Conservation (phyloP, 768 basidiomycete genomes). For the Daedalea quercina region DNA sequence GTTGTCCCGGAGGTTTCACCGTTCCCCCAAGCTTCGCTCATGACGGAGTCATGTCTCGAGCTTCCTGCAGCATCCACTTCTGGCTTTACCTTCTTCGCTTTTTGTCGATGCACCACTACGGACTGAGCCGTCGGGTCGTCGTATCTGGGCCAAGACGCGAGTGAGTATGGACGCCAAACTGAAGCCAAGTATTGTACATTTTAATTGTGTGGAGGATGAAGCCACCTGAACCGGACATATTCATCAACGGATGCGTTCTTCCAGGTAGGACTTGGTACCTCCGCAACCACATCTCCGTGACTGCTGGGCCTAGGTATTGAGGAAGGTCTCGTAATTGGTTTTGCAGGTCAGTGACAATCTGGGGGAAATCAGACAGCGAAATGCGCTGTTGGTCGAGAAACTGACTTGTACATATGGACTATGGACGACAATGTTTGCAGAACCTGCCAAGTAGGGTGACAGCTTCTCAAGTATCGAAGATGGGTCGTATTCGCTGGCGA, state of each 20-base stretch:
- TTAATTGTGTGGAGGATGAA: conserved; percentile 82
- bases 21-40: background rate
- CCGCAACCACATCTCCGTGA: conserved; percentile 85
- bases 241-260: conserved; percentile 94
- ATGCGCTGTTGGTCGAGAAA: background rate
- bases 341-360: conserved; percentile 79
- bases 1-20: no score
- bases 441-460: conserved; percentile 75
- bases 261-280: conserved; percentile 96
- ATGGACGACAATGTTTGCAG: conserved; percentile 81
- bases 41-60: background rate
- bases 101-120: conserved; percentile 40
- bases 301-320: conserved; percentile 65
- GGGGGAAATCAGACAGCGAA: background rate
- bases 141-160: conserved; percentile 33
- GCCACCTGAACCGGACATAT: conserved; percentile 81
- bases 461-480: conserved; percentile 72
- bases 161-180: background rate
- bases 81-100: conserved; percentile 24
- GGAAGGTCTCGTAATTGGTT: conserved; percentile 58
- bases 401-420: conserved; percentile 73
- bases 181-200: conserved; percentile 52
- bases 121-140: conserved; percentile 60
- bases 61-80: background rate
- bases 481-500: conserved; percentile 83